phyloP scores from a whole-genome alignment of 2,329 filamentous ascomycete species.

The Aschersonia sp. region DNA sequence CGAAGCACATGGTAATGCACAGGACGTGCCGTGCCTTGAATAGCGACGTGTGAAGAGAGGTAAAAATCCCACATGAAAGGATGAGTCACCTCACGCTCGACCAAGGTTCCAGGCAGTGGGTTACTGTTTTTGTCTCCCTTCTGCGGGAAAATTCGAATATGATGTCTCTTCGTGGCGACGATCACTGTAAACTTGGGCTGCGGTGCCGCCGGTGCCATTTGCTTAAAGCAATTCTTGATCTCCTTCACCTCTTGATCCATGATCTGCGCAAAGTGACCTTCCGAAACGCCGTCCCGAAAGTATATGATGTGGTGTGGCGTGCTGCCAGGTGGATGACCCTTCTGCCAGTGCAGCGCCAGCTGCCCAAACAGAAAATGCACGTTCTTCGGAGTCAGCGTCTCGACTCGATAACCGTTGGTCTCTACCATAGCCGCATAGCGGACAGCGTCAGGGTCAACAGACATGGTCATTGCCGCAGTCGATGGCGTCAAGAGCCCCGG shows the following conservation, averaged over 20 bases:
- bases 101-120: conserved; percentile 69
- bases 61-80: conserved; percentile 86
- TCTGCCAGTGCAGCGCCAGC: conserved; percentile 52
- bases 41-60: conserved; percentile 49
- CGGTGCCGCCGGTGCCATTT: conserved; percentile 19
- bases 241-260: conserved; percentile 62
- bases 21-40: conserved; percentile 87
- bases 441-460: conserved; percentile 55
- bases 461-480: conserved; percentile 78
- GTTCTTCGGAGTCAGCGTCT: conserved; percentile 60
- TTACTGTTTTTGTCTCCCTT: conserved; percentile 63
- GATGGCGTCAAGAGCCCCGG: conserved; percentile 56
- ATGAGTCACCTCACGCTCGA: conserved; percentile 82
- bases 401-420: conserved; percentile 68
- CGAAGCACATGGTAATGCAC: conserved; percentile 84
- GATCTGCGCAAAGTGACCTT: conserved; percentile 72
- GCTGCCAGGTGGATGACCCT: conserved; percentile 21
- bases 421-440: conserved; percentile 68
- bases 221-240: conserved; percentile 47
- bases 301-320: conserved; percentile 69
- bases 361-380: conserved; percentile 50
- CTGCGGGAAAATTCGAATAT: conserved; percentile 81
- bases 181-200: conserved; percentile 66
- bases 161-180: conserved; percentile 85
- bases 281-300: conserved; percentile 83